A percentile compares a stretch with the other conserved stretches of the same genome.
Conservation (phyloP, 2,329 filamentous ascomycete genomes). For the Hypoxylon sp. region DNA sequence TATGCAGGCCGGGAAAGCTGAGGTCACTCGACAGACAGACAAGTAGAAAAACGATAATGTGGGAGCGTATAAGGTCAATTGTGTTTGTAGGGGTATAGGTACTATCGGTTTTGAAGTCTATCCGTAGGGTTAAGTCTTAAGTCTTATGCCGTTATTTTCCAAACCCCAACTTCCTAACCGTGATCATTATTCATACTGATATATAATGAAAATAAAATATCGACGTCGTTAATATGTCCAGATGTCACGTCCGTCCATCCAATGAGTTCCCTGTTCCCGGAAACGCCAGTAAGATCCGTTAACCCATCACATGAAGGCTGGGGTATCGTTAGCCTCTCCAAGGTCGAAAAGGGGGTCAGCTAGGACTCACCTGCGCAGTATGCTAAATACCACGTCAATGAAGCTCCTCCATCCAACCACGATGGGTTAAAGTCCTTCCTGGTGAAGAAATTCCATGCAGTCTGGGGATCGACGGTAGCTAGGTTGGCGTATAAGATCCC, state of each 20-base stretch:
- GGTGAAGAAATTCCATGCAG: slow-evolving; percentile 82
- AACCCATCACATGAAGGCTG: slow-evolving; percentile 50
- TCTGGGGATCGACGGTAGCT: slow-evolving; percentile 79
- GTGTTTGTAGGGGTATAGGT: slow-evolving; percentile 7
- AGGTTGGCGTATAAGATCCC: slow-evolving; percentile 88
- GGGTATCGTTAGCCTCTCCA: slow-evolving; percentile 25
- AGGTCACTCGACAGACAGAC: background rate
- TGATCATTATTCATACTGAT: slow-evolving; percentile 27
- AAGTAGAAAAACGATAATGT: background rate
- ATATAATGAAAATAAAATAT: slow-evolving; percentile 18
- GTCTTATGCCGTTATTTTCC: slow-evolving; percentile 5
- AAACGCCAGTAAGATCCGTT: slow-evolving; percentile 9
- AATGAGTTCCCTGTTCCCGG: slow-evolving; percentile 8
- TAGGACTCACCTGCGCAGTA: slow-evolving; percentile 77
- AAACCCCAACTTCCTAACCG: slow-evolving; percentile 11
- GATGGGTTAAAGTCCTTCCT: slow-evolving; percentile 73
- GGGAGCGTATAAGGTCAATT: slow-evolving; percentile 7
- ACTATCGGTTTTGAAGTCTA: slow-evolving; percentile 20
- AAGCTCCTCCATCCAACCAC: slow-evolving; percentile 86
- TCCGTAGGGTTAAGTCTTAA: slow-evolving; percentile 1
- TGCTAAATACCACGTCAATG: slow-evolving; percentile 86
- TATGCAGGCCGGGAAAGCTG: slow-evolving; percentile 5
- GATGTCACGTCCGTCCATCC: slow-evolving; percentile 10
- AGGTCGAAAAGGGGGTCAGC: background rate
- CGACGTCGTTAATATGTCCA: slow-evolving; percentile 33